Evolutionary conservation across 1,139 yeast genomes (phyloP), one percentile per base, ranked within the genome.

Genomic region (Suhomyces yuchorum): DNA sequence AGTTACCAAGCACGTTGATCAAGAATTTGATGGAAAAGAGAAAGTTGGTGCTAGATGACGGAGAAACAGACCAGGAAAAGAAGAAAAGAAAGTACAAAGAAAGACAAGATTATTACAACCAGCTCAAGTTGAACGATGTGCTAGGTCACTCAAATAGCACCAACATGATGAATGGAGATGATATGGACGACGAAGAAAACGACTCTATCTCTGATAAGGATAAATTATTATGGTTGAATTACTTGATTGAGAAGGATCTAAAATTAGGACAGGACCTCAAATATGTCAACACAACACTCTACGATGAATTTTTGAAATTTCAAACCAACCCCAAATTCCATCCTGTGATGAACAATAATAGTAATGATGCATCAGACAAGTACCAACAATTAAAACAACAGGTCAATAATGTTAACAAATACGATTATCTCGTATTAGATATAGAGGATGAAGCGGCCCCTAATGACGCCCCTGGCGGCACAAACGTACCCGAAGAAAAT

Each of bases 221-320:
- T 41, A 63, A 65, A 47, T 57, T 74, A 33, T 54, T 58, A 43
- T 75, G 80, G 80, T 60, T 75, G 40, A 68, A 68, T 46, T 75
- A 71, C 52, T 59, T 75, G 52, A 66, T 73, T 9, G 80, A 75
- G 50, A 75, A 75, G 49, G 79, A 75, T 52, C 58, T 71, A 45
- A 71, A 71, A 51, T 63, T 75, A 49, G 78, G 78, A 8, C 75
- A 73, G 46, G 73, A 70, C 53, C 57, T 68, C 52, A 72, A 72
- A 51, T 74, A 68, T 50, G 55, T 66, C 44, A 65, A 67, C 47
- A 69, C 77, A 3, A 58, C 65, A 18, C 60, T 74, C 19, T 62
- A 61, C 17, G 56, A 61, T 8, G 70, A 67, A 42, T 63, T 66
- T 47, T 47, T 68, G 41, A 56, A 60, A 42, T 63, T 64, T 42